Conservation (phyloP, 495 filamentous ascomycete species). For the Aspergillus wentii region DNA sequence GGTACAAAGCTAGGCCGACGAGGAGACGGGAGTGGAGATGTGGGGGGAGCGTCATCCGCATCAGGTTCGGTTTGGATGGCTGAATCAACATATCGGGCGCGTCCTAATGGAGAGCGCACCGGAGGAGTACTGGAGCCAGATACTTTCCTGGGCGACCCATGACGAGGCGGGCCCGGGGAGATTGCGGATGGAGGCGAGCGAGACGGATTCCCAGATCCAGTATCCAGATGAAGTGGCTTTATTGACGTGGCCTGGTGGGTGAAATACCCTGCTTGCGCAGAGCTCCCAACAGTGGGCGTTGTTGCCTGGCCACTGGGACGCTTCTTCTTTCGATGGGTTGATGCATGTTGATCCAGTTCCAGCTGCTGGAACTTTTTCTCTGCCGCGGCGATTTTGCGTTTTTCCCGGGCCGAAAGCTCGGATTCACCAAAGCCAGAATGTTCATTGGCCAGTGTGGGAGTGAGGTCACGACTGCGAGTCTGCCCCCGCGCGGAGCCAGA, state of each 20-base stretch:
- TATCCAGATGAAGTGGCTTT: conserved; percentile 19
- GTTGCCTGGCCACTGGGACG: conserved; percentile 40
- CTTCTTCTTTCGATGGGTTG: conserved; percentile 39
- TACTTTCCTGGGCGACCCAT: conserved; percentile 24
- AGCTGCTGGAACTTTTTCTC: conserved; percentile 67
- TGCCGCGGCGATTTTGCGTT: conserved; percentile 77
- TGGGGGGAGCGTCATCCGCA: conserved; percentile 22
- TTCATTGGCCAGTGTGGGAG: conserved; percentile 51
- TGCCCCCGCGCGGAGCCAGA: conserved; percentile 74
- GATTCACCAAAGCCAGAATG: conserved; percentile 45
- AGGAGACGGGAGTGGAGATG: conserved; percentile 6
- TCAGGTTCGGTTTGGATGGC: conserved; percentile 42
- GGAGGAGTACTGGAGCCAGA: conserved; percentile 28
- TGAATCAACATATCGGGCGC: conserved; percentile 39
- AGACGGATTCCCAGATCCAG: conserved; percentile 13
- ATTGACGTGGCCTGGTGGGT: too few species aligned
- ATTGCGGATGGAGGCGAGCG: conserved; percentile 22
- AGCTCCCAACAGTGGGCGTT: conserved; percentile 17
- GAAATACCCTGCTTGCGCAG: conserved; percentile 17
- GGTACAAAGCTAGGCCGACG: conserved; percentile 27
- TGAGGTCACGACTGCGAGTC: conserved; percentile 76
- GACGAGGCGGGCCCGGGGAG: conserved; percentile 14
- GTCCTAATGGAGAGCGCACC: conserved; percentile 16
- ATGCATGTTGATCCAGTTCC: conserved; percentile 46
- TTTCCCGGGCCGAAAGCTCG: conserved; percentile 80